A percentile compares a stretch with the other conserved stretches of the same genome.
Conservation (phyloP, 768 basidiomycete genomes). For the Leucocoprinus birnbaumii region DNA sequence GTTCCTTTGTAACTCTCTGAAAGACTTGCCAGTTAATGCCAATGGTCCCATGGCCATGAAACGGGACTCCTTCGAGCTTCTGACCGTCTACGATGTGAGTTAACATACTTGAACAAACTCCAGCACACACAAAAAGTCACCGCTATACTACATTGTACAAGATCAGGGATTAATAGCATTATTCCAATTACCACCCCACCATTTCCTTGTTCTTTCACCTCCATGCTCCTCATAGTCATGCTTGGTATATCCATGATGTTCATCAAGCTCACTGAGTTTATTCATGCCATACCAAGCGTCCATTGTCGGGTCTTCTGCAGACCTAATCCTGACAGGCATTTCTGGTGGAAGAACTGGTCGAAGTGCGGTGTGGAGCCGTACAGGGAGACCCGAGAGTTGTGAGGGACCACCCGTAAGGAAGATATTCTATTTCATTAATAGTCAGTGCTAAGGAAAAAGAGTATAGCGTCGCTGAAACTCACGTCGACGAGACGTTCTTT, state of each 20-base stretch:
- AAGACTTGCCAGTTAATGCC: no score
- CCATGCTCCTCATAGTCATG: conserved; percentile 92
- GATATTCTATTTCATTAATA: conserved; percentile 57
- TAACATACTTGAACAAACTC: no score
- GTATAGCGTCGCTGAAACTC: conserved; percentile 13
- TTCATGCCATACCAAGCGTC: conserved; percentile 97
- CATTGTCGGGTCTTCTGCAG: conserved; percentile 60
- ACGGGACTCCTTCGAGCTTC: no score
- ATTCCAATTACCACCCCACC: conserved; percentile 95
- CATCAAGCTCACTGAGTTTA: conserved; percentile 55
- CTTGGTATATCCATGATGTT: conserved; percentile 61
- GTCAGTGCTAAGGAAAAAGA: background rate
- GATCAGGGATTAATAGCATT: conserved; percentile 17
- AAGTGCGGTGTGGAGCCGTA: conserved; percentile 70
- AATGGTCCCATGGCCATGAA: no score
- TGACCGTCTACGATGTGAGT: no score
- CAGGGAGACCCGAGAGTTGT: conserved; percentile 63
- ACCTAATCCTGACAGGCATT: conserved; percentile 61
- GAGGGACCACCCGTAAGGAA: conserved; percentile 87
- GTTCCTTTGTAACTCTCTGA: no score
- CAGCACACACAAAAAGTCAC: no score
- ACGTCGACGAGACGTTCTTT: conserved; percentile 78
- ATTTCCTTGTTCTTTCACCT: conserved; percentile 79
- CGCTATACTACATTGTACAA: no score
- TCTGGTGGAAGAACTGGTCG: conserved; percentile 84